A percentile compares a stretch with the other conserved stretches of the same genome.
Evolutionary conservation across 164 flowering plant species (phyloP).

Genomic region (Liriodendron chinense): DNA sequence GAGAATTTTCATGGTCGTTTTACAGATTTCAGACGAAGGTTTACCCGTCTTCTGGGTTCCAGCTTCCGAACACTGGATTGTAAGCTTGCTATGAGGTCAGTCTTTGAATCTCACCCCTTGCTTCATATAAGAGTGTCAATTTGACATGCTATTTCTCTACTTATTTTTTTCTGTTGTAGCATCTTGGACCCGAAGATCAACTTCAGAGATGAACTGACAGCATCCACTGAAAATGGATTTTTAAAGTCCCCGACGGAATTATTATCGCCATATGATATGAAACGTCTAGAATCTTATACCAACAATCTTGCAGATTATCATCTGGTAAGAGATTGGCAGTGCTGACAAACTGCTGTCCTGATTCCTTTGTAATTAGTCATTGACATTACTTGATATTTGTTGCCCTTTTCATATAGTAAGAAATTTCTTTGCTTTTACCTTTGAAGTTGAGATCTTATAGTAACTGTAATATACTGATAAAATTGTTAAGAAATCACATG

Average conservation of each 20-base stretch:
- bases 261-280: conserved; percentile 62
- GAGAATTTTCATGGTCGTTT: neutral
- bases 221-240: conserved; percentile 32
- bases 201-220: conserved; percentile 39
- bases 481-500: too few species aligned
- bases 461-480: too few species aligned
- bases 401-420: too few species aligned
- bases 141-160: conserved; percentile 15
- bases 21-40: conserved; percentile 71
- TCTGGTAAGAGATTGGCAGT: conserved; percentile 38
- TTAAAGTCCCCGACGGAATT: conserved; percentile 30
- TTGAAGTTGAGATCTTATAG: neutral
- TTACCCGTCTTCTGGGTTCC: conserved; percentile 38
- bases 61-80: conserved; percentile 65
- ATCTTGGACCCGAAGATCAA: conserved; percentile 78
- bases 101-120: neutral
- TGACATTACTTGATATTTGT: neutral
- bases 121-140: neutral
- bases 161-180: conserved; percentile 33
- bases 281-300: conserved; percentile 67
- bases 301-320: conserved; percentile 61
- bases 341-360: neutral
- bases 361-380: neutral
- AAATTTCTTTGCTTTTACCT: neutral
- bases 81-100: conserved; percentile 91